These are phyloP conservation scores for Aspergillus piperis DNA, from an alignment of 2,329 filamentous ascomycete genomes.

Conservation along the genomic window DNA sequence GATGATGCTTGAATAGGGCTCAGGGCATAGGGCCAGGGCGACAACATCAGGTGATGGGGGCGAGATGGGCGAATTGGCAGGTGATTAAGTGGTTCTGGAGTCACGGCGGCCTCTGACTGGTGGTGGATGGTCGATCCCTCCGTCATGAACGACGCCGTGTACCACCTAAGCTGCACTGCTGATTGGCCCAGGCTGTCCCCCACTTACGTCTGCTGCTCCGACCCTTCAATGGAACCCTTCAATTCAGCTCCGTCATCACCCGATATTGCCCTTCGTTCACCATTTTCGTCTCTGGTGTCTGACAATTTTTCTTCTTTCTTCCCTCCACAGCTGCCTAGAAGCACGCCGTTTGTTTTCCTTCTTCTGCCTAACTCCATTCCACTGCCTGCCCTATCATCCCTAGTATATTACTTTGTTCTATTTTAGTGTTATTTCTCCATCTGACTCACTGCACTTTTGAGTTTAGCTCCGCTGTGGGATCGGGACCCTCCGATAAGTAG, in stretches of 20 bases:
- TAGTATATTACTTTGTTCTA: background rate
- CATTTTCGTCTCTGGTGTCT: slow-evolving; percentile 12
- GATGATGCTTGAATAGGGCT: background rate
- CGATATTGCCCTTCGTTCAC: slow-evolving; percentile 16
- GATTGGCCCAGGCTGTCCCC: background rate
- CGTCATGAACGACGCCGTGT: slow-evolving; percentile 1
- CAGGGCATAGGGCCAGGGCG: slow-evolving; percentile 13
- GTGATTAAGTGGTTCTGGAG: background rate
- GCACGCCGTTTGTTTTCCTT: background rate
- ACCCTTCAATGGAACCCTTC: slow-evolving; percentile 7
- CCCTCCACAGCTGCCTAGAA: background rate
- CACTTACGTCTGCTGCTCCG: slow-evolving; percentile 12
- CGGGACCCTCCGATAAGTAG: slow-evolving; percentile 9
- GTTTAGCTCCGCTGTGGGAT: slow-evolving; percentile 10
- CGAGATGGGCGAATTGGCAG: background rate
- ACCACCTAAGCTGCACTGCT: background rate
- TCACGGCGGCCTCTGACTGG: background rate
- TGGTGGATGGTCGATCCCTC: background rate
- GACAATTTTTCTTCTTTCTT: slow-evolving; percentile 10
- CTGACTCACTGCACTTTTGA: slow-evolving; percentile 9
- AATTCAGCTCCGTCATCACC: slow-evolving; percentile 12
- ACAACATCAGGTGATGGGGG: background rate
- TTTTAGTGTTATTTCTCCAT: slow-evolving; percentile 1
- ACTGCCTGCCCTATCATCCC: background rate
- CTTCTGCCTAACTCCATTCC: background rate